phyloP scores from a whole-genome alignment of 176 grass and related monocot genomes.

The Bromus sterilis region DNA sequence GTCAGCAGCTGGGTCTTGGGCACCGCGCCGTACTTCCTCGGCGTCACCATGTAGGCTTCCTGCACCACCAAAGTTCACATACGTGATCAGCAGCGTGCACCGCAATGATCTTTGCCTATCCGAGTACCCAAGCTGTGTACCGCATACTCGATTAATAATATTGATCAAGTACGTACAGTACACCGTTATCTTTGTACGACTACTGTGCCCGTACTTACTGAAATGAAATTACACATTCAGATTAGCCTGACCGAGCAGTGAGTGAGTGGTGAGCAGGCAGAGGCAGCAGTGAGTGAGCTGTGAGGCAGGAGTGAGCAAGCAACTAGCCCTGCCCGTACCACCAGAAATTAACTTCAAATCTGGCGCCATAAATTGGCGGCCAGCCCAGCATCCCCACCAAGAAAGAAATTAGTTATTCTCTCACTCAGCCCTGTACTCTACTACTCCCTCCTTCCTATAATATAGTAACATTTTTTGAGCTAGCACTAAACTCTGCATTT shows the following conservation, averaged over 20 bases:
- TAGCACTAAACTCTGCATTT: no score
- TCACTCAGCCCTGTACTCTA: not conserved
- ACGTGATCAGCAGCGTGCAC: no score
- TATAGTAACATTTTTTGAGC: no score
- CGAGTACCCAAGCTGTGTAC: no score
- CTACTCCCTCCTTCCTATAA: no score
- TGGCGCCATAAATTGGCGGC: not conserved
- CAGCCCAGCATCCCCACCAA: not conserved
- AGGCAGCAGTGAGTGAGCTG: not conserved
- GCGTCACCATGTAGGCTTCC: constrained; percentile 70
- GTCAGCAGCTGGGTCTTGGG: constrained; percentile 56
- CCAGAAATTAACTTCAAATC: not conserved
- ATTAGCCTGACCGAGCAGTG: not conserved
- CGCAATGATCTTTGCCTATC: no score
- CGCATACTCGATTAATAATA: not conserved
- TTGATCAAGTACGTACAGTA: not conserved
- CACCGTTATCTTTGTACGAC: not conserved
- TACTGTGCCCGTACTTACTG: not conserved
- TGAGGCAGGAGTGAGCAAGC: not conserved
- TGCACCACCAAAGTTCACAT: no score
- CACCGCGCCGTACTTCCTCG: constrained; percentile 59
- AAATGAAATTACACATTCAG: not conserved
- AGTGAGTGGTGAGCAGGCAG: not conserved
- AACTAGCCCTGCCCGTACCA: not conserved
- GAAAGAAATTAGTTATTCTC: not conserved